These are phyloP conservation scores for Colletotrichum cordylinicola DNA, from an alignment of 2,329 filamentous ascomycete genomes.

Conservation along the genomic window DNA sequence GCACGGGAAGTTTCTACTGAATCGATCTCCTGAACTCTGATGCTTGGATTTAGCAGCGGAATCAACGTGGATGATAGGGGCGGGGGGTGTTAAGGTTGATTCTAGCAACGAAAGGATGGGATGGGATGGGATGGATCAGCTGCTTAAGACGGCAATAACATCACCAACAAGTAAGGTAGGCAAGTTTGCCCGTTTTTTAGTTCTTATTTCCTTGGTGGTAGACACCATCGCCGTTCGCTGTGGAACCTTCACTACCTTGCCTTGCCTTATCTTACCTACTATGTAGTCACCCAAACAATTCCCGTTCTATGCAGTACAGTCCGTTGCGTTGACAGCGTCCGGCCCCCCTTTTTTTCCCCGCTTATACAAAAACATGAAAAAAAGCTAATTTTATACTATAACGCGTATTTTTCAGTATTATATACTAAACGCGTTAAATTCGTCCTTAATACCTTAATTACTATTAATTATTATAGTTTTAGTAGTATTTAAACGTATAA, in stretches of 20 bases:
- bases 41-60: neutral
- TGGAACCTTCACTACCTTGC: neutral
- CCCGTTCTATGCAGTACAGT: too few relatives aligned
- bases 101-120: neutral
- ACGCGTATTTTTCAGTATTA: too few relatives aligned
- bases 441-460: too few relatives aligned
- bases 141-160: neutral
- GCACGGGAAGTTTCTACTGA: neutral
- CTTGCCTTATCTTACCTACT: neutral
- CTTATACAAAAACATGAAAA: too few relatives aligned
- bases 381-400: too few relatives aligned
- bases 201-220: neutral
- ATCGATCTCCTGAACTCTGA: neutral
- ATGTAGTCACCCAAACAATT: neutral
- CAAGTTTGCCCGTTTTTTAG: neutral
- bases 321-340: too few relatives aligned
- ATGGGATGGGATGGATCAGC: neutral
- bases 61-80: neutral
- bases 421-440: too few relatives aligned
- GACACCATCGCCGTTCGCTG: neutral
- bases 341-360: too few relatives aligned
- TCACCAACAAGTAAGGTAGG: neutral
- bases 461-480: too few relatives aligned
- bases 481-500: too few relatives aligned
- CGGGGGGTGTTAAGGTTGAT: neutral